Evolutionary conservation across 2,329 filamentous ascomycete genomes (phyloP).

Genomic region (Ambrosiella beaveri): DNA sequence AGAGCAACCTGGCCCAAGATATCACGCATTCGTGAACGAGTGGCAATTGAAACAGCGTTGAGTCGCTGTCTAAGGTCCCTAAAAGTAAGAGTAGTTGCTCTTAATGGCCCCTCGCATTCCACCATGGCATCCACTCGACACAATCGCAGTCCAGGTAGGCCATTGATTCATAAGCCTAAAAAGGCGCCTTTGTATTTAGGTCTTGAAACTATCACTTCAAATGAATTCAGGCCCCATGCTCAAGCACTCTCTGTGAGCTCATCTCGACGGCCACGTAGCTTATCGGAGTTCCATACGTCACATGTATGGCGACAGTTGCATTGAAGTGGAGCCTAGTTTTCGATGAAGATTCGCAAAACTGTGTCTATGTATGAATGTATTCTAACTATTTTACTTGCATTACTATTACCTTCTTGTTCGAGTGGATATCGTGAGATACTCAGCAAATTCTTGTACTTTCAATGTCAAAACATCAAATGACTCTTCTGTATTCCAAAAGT

Average conservation of each 20-base stretch:
- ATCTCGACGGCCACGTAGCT: neutral
- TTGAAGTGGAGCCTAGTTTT: no score
- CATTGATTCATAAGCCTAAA: neutral
- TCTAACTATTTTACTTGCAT: no score
- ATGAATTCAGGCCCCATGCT: neutral
- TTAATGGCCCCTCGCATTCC: conserved; percentile 22
- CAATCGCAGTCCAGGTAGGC: neutral
- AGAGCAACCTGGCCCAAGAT: conserved; percentile 84
- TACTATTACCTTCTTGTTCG: no score
- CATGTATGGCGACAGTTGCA: neutral
- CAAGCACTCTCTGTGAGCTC: neutral
- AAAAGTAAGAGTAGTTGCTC: conserved; percentile 36
- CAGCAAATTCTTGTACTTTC: conserved; percentile 17
- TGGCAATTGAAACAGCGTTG: conserved; percentile 73
- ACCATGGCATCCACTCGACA: neutral
- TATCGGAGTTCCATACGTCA: neutral
- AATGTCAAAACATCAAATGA: conserved; percentile 24
- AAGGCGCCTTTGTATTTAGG: neutral
- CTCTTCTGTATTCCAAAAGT: conserved; percentile 45
- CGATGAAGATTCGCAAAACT: no score
- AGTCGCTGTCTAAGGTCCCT: conserved; percentile 56
- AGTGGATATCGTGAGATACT: neutral
- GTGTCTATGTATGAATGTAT: no score
- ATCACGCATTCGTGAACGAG: conserved; percentile 67
- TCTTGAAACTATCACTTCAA: neutral